These are phyloP conservation scores for Cyclospora cayetanensis DNA, from an alignment of 169 alveolate genomes.

Conservation along the genomic window DNA sequence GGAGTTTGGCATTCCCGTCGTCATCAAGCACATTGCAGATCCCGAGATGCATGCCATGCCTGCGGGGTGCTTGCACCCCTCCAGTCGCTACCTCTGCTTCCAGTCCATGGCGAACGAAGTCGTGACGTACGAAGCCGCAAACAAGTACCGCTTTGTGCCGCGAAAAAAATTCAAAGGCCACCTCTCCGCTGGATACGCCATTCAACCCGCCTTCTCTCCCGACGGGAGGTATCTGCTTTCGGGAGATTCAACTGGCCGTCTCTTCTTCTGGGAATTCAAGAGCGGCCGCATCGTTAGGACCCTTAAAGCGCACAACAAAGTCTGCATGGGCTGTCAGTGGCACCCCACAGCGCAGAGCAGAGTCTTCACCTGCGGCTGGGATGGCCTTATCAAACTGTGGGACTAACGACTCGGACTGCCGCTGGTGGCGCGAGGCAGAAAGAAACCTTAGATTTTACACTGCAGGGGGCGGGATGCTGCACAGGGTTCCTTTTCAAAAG, in stretches of 20 bases:
- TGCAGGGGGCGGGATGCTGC: not conserved
- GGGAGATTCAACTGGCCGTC: slow-evolving; percentile 92
- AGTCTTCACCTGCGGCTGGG: slow-evolving; percentile 88
- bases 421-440: not conserved
- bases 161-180: slow-evolving; percentile 92
- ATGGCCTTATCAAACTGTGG: slow-evolving; percentile 80
- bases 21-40: slow-evolving; percentile 89
- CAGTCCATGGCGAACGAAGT: slow-evolving; percentile 93
- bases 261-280: slow-evolving; percentile 96
- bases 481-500: not conserved
- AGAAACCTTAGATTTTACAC: not conserved
- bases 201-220: slow-evolving; percentile 91
- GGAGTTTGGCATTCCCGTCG: slow-evolving; percentile 97
- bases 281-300: slow-evolving; percentile 89
- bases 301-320: slow-evolving; percentile 93
- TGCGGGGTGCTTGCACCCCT: slow-evolving; percentile 89
- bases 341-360: slow-evolving; percentile 86
- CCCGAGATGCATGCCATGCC: slow-evolving; percentile 94
- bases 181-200: slow-evolving; percentile 92
- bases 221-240: slow-evolving; percentile 93
- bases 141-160: slow-evolving; percentile 76
- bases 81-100: slow-evolving; percentile 88
- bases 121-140: slow-evolving; percentile 90
- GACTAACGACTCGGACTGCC: slow-evolving; percentile 47
- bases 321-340: slow-evolving; percentile 93